A percentile compares a stretch with the other conserved stretches of the same genome.
phyloP scores from a whole-genome alignment of 805 yeast genomes.

The Wickerhamiella hasegawae region DNA sequence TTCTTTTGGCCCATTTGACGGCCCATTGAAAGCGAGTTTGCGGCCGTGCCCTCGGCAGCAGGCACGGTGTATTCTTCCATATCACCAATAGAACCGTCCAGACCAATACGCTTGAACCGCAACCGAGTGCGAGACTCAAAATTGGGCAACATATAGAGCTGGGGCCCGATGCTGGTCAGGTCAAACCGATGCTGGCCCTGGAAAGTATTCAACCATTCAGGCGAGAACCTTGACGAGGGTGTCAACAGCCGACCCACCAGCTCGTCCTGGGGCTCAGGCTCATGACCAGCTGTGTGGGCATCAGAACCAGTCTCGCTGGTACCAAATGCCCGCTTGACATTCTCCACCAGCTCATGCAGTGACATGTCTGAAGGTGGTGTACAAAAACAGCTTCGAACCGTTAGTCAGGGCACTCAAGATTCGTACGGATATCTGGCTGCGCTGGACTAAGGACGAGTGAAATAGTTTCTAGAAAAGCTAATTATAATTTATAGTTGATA shows the following conservation, averaged over 20 bases:
- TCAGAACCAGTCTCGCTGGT: no score
- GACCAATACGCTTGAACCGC: constrained; percentile 57
- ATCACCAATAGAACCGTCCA: constrained; percentile 49
- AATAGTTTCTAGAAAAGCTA: no score
- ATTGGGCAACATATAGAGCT: constrained; percentile 42
- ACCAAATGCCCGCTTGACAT: no score
- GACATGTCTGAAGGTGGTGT: no score
- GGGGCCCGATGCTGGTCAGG: constrained; percentile 25
- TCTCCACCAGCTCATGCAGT: no score
- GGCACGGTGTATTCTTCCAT: constrained; percentile 44
- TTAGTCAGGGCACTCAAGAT: no score
- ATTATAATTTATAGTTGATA: no score
- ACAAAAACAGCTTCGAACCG: no score
- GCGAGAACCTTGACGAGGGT: constrained; percentile 47
- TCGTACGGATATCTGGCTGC: no score
- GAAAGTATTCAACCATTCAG: constrained; percentile 56
- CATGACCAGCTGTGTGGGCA: background rate
- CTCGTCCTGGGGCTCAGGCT: background rate
- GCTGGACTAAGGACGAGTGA: no score
- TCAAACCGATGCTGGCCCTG: constrained; percentile 30
- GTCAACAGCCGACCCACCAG: constrained; percentile 33
- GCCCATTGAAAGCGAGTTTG: constrained; percentile 56
- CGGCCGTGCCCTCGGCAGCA: constrained; percentile 34
- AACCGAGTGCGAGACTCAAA: constrained; percentile 46
- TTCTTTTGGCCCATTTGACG: constrained; percentile 48